Conservation (phyloP, 306 rosid genomes). For the Pterocarpus macrocarpus region DNA sequence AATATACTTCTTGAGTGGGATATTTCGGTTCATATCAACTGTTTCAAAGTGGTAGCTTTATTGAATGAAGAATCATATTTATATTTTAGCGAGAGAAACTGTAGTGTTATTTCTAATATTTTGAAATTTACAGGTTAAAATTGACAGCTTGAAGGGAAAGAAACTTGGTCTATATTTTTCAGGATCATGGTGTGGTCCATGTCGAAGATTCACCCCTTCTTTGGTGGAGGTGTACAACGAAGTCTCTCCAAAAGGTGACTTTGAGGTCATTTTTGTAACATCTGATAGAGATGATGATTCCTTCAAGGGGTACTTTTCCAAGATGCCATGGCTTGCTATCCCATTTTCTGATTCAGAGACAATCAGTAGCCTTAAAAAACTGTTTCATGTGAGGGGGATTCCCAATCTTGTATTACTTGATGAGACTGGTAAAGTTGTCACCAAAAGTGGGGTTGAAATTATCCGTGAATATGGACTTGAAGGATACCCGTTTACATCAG, state of each 20-base stretch:
- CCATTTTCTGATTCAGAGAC: conserved; percentile 72
- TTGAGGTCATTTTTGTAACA: conserved; percentile 66
- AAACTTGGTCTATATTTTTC: conserved; percentile 73
- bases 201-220: conserved; percentile 64
- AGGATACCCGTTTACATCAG: conserved; percentile 68
- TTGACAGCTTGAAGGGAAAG: conserved; percentile 76
- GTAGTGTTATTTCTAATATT: neutral
- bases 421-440: conserved; percentile 62
- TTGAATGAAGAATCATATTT: neutral
- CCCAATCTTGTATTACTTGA: conserved; percentile 69
- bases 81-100: neutral
- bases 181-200: conserved; percentile 79
- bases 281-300: conserved; percentile 69
- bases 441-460: conserved; percentile 52
- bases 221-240: conserved; percentile 69
- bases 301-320: conserved; percentile 68
- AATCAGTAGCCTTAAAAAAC: conserved; percentile 51
- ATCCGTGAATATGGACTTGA: conserved; percentile 63
- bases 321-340: conserved; percentile 86
- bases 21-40: no score
- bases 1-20: no score
- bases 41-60: no score
- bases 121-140: conserved; percentile 61
- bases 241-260: conserved; percentile 61
- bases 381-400: conserved; percentile 67